phyloP scores from a whole-genome alignment of 2,329 filamentous ascomycete genomes.

The Coleophoma eucalyptorum region DNA sequence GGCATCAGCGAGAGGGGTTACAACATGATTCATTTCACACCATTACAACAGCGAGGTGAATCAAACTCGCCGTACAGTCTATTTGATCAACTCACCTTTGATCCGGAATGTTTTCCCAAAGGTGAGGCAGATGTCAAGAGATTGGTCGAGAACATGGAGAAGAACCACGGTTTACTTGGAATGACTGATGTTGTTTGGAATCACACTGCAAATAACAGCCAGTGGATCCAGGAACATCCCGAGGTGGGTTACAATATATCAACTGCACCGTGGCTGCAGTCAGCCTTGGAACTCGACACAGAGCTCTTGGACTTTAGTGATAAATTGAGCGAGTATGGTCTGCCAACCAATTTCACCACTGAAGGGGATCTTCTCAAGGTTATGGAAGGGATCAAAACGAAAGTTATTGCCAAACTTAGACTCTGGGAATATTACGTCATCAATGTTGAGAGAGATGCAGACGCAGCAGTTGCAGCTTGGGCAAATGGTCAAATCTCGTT shows the following conservation, averaged over 20 bases:
- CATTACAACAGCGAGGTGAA: slow-evolving; percentile 78
- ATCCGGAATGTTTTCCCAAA: slow-evolving; percentile 74
- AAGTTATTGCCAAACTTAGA: slow-evolving; percentile 72
- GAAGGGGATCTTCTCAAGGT: slow-evolving; percentile 72
- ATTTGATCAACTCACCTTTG: slow-evolving; percentile 87
- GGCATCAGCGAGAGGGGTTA: slow-evolving; percentile 91
- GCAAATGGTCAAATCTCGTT: slow-evolving; percentile 52
- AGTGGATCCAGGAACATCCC: slow-evolving; percentile 91
- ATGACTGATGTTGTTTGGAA: slow-evolving; percentile 98
- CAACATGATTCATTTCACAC: slow-evolving; percentile 99
- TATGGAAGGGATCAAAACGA: slow-evolving; percentile 79
- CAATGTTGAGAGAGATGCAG: slow-evolving; percentile 69
- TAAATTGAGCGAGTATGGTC: slow-evolving; percentile 60
- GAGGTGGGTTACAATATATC: slow-evolving; percentile 93
- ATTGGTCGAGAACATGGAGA: slow-evolving; percentile 78
- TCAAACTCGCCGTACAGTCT: slow-evolving; percentile 98
- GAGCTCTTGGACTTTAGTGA: slow-evolving; percentile 64
- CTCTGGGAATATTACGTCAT: slow-evolving; percentile 94
- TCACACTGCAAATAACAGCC: slow-evolving; percentile 92
- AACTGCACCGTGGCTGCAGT: slow-evolving; percentile 76
- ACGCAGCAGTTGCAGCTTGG: slow-evolving; percentile 71
- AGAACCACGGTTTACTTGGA: slow-evolving; percentile 78
- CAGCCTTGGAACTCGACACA: slow-evolving; percentile 74
- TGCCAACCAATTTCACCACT: slow-evolving; percentile 70
- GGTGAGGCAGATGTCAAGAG: slow-evolving; percentile 79